These are phyloP conservation scores for Spongispora temasekensis DNA, from an alignment of 1,284 basidiomycete species.

Conservation along the genomic window DNA sequence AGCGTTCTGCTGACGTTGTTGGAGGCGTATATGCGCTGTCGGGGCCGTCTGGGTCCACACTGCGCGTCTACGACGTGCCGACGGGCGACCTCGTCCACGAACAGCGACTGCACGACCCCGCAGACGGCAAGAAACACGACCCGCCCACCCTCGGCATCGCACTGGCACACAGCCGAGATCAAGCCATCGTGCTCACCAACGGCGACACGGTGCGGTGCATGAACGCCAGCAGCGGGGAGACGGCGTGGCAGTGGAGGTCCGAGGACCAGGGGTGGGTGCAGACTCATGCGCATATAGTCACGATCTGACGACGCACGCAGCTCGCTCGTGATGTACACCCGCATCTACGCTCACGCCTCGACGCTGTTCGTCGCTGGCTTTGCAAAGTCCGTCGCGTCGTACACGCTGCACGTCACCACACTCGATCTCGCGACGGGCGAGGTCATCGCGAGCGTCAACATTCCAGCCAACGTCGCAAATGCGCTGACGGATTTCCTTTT, in stretches of 20 bases:
- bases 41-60: conserved; percentile 68
- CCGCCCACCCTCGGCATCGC: conserved; percentile 50
- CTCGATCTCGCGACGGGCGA: conserved; percentile 59
- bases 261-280: conserved; percentile 60
- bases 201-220: conserved; percentile 57
- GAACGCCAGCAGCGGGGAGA: conserved; percentile 48
- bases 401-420: conserved; percentile 66
- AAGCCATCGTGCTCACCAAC: conserved; percentile 50
- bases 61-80: conserved; percentile 68
- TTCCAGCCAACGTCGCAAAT: conserved; percentile 60
- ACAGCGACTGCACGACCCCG: conserved; percentile 53
- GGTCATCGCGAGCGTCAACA: conserved; percentile 48
- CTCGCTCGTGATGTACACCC: conserved; percentile 65
- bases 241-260: conserved; percentile 65
- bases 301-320: conserved; percentile 36
- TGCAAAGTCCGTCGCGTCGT: conserved; percentile 60
- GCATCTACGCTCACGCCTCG: conserved; percentile 50
- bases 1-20: conserved; percentile 1
- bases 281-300: background rate
- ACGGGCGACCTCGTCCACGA: conserved; percentile 77
- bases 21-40: conserved; percentile 75
- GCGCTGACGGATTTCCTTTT: conserved; percentile 37
- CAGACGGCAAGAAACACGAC: conserved; percentile 48
- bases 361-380: conserved; percentile 69
- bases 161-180: conserved; percentile 23